These are phyloP conservation scores for Tylopilus sp. DNA, from an alignment of 768 basidiomycete genomes.

Conservation along the genomic window DNA sequence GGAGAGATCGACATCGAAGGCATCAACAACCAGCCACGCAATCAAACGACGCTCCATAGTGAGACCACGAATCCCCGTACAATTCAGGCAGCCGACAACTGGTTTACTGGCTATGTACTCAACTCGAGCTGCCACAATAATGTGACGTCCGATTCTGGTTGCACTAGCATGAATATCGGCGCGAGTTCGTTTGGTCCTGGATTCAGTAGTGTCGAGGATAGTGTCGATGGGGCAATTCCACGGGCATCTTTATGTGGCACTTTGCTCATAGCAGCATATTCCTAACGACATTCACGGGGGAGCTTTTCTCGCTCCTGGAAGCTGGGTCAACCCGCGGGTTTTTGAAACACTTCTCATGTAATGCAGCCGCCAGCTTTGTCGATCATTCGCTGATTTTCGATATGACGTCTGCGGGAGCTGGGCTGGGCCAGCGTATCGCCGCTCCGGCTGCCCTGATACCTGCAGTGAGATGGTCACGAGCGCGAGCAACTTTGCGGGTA, in stretches of 20 bases:
- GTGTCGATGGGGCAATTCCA: slow-evolving; percentile 48
- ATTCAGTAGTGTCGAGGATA: slow-evolving; percentile 39
- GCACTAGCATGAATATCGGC: slow-evolving; percentile 41
- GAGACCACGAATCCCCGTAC: slow-evolving; percentile 35
- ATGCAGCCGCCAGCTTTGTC: slow-evolving; percentile 47
- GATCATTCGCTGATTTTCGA: slow-evolving; percentile 46
- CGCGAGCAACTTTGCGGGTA: slow-evolving; percentile 50
- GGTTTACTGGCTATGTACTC: slow-evolving; percentile 23
- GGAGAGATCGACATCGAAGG: slow-evolving; percentile 80
- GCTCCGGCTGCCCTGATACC: slow-evolving; percentile 38
- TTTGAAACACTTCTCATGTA: slow-evolving; percentile 48
- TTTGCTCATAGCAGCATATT: slow-evolving; percentile 47
- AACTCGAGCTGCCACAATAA: slow-evolving; percentile 39
- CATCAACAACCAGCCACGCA: slow-evolving; percentile 52
- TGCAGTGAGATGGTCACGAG: slow-evolving; percentile 49
- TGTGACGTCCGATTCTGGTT: slow-evolving; percentile 42
- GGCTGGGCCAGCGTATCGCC: slow-evolving; percentile 20
- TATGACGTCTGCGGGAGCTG: slow-evolving; percentile 31
- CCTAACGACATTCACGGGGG: slow-evolving; percentile 55
- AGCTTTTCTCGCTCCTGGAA: slow-evolving; percentile 40
- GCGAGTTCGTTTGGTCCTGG: slow-evolving; percentile 37
- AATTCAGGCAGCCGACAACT: slow-evolving; percentile 11
- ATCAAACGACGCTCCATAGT: slow-evolving; percentile 68
- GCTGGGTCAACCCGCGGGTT: slow-evolving; percentile 50
- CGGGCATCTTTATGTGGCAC: slow-evolving; percentile 53